Evolutionary conservation across 805 yeast species (phyloP).

Genomic region (Priceomyces carsonii): DNA sequence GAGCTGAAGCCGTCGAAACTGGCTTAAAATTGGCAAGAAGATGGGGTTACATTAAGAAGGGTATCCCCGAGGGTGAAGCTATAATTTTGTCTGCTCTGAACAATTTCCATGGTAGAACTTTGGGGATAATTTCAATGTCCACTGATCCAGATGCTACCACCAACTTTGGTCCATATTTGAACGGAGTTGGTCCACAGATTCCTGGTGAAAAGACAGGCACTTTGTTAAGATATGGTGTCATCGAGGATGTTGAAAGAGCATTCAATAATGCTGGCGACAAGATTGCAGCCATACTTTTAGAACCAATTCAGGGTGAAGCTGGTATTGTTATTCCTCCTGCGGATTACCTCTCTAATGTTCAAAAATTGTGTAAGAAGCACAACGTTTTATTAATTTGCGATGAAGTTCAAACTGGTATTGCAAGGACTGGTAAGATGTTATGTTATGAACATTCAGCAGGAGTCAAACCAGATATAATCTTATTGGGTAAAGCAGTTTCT

Average conservation of each 20-base stretch:
- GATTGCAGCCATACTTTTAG: slow-evolving; percentile 87
- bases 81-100: slow-evolving; percentile 83
- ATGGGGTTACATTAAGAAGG: slow-evolving; percentile 93
- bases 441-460: slow-evolving; percentile 81
- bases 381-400: slow-evolving; percentile 91
- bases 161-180: slow-evolving; percentile 86
- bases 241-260: slow-evolving; percentile 84
- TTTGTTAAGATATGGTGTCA: slow-evolving; percentile 75
- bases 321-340: slow-evolving; percentile 93
- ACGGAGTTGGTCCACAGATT: slow-evolving; percentile 78
- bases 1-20: slow-evolving; percentile 98
- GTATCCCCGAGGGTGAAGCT: slow-evolving; percentile 81
- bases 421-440: slow-evolving; percentile 92
- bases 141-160: slow-evolving; percentile 92
- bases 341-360: slow-evolving; percentile 74
- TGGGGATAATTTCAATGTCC: slow-evolving; percentile 93
- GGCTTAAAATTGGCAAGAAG: slow-evolving; percentile 92
- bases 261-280: slow-evolving; percentile 80
- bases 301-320: slow-evolving; percentile 98
- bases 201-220: slow-evolving; percentile 68
- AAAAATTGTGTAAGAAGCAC: slow-evolving; percentile 73
- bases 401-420: slow-evolving; percentile 97
- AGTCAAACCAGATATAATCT: slow-evolving; percentile 85
- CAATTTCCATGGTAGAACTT: slow-evolving; percentile 95
- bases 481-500: slow-evolving; percentile 91